Conservation (phyloP, 768 basidiomycete species). For the Symmetrospora coprosmae region DNA sequence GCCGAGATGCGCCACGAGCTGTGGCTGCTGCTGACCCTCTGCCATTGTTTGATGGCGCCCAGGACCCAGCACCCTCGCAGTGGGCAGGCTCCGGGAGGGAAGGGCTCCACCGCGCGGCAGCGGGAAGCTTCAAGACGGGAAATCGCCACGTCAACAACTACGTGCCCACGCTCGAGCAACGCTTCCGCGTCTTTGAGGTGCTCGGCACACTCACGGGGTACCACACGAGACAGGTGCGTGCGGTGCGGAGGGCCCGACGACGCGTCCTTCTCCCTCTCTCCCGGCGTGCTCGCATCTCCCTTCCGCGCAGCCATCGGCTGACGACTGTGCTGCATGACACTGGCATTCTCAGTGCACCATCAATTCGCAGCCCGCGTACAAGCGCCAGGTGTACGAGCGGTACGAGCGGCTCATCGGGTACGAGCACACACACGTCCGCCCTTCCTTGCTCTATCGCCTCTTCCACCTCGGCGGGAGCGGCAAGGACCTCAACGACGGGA, state of each 20-base stretch:
- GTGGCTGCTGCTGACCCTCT: background rate
- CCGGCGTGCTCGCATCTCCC: too few species aligned
- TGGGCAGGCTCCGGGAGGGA: slow-evolving; percentile 24
- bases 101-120: slow-evolving; percentile 6
- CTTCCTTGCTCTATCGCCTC: slow-evolving; percentile 39
- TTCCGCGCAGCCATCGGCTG: too few species aligned
- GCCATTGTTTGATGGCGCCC: background rate
- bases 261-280: too few species aligned
- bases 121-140: slow-evolving; percentile 14
- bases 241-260: too few species aligned
- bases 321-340: too few species aligned
- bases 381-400: slow-evolving; percentile 67
- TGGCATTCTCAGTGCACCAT: slow-evolving; percentile 73
- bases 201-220: slow-evolving; percentile 76
- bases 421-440: slow-evolving; percentile 12
- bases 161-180: slow-evolving; percentile 68
- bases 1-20: background rate
- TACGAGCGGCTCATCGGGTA: slow-evolving; percentile 74
- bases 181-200: slow-evolving; percentile 68
- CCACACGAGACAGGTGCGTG: slow-evolving; percentile 50
- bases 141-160: slow-evolving; percentile 18
- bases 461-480: slow-evolving; percentile 32
- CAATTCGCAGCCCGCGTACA: slow-evolving; percentile 66
- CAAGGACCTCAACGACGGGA: slow-evolving; percentile 33
- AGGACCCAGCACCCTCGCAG: slow-evolving; percentile 4